These are phyloP conservation scores for Cryoendolithus antarcticus DNA, from an alignment of 2,329 filamentous ascomycete species.

Conservation along the genomic window DNA sequence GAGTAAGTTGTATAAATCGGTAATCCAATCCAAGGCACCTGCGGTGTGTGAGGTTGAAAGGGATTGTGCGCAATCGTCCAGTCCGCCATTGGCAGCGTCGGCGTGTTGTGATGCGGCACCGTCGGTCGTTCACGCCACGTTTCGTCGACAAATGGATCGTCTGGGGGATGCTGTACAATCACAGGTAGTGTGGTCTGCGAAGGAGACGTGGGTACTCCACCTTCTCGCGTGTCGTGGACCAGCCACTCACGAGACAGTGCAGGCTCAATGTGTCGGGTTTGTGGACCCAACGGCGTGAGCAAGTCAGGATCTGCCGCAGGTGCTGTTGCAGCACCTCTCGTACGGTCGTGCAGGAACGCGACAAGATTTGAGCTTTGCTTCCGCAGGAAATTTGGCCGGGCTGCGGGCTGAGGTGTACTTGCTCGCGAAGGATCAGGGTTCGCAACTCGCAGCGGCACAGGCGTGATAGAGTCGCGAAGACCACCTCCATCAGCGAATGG, in stretches of 20 bases:
- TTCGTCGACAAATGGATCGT: conserved; percentile 14
- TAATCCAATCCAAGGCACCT: too few species aligned
- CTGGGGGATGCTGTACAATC: conserved; percentile 13
- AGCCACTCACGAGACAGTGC: conserved; percentile 6
- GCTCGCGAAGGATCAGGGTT: conserved; percentile 18
- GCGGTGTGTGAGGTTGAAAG: too few species aligned
- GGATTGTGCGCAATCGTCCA: too few species aligned
- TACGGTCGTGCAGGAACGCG: conserved; percentile 5
- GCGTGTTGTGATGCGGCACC: not conserved
- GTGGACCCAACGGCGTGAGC: conserved; percentile 2
- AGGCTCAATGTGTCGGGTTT: conserved; percentile 1
- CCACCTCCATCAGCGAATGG: conserved; percentile 22
- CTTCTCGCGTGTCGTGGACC: conserved; percentile 10
- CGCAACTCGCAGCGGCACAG: conserved; percentile 19
- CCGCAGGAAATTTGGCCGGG: conserved; percentile 13
- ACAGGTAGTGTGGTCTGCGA: conserved; percentile 12
- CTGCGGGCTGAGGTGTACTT: conserved; percentile 10
- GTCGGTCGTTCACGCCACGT: not conserved
- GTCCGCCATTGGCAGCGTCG: too few species aligned
- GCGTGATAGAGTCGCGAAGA: conserved; percentile 17
- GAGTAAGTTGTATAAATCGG: too few species aligned
- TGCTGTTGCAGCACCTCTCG: conserved; percentile 4
- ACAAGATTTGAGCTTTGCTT: conserved; percentile 12
- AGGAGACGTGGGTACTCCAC: conserved; percentile 10
- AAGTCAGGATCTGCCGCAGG: conserved; percentile 10